Evolutionary conservation across 306 rosid species (phyloP).

Genomic region (Adenanthera pavonina): DNA sequence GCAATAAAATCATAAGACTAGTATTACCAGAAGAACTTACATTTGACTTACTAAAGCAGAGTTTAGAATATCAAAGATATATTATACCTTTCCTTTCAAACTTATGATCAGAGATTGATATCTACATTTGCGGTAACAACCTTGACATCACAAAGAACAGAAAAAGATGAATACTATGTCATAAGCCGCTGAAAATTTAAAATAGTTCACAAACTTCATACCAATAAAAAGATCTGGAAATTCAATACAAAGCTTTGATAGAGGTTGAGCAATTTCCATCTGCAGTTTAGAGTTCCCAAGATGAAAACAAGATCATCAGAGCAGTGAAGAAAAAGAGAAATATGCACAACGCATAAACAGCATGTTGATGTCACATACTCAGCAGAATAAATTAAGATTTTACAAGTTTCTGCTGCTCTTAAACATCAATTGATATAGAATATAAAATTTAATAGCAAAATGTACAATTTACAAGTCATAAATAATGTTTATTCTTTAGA

Average conservation of each 20-base stretch:
- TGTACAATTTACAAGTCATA: no score
- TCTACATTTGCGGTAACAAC: constrained; percentile 75
- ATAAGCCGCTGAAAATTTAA: constrained; percentile 18
- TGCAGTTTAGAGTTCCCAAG: constrained; percentile 50
- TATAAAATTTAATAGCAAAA: no score
- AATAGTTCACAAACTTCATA: constrained; percentile 46
- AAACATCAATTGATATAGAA: neutral
- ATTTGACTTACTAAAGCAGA: neutral
- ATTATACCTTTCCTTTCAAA: constrained; percentile 79
- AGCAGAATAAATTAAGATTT: neutral
- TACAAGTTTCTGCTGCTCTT: neutral
- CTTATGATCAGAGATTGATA: constrained; percentile 58
- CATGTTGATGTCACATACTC: constrained; percentile 10
- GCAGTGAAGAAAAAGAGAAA: constrained; percentile 6
- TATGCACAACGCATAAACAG: constrained; percentile 8
- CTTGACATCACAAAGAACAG: constrained; percentile 50
- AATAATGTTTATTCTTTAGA: no score
- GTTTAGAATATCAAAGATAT: constrained; percentile 17
- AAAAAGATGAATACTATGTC: constrained; percentile 33
- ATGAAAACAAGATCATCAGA: constrained; percentile 20
- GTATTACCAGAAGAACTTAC: constrained; percentile 2
- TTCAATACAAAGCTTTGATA: constrained; percentile 83
- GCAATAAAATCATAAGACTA: constrained; percentile 37
- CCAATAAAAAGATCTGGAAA: constrained; percentile 88
- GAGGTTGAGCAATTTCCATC: constrained; percentile 85